Evolutionary conservation across 345 rosid species (phyloP), one percentile per base, ranked within the genome.

Genomic region (Anastatica hierochuntica): DNA sequence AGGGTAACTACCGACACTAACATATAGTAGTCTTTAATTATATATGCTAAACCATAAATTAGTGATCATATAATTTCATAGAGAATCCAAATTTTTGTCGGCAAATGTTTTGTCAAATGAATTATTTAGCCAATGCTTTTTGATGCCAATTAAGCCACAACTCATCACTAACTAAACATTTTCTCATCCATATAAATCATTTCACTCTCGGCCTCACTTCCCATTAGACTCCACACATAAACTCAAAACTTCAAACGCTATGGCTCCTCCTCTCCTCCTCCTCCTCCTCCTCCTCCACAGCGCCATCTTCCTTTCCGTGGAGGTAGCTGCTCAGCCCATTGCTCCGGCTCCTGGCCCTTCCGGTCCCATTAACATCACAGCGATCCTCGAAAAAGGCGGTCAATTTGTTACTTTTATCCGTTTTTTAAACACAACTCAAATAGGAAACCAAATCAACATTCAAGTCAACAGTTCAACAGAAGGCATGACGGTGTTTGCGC

Each of bases 401-500:
- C 92, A 84, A 58, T 90, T 57, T 81, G 64, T 67, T 33, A 67
- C 70, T 35, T 43, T 87, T 16, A 78, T 87, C 12, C 73, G 49
- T 26, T 73, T 90, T 24, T 45, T 90, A 30, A 73, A 53, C 53
- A 51, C 68, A 14, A 82, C 94, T 8, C 89, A 78, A 66, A 71
- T 67, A 0, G 78, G 53, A 3, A 69, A 12, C 63, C 96, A 90
- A 63, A 50, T 87, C 23, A 57, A 63, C 1, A 82, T 62, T 60
- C 96, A 90, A 62, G 66, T 87, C 47, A 90, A 87, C 61, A 66
- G 63, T 76, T 79, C 95, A 50, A 55, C 75, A 4, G 79, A 87
- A 23, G 96, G 96, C 15, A 60, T 87, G 70, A 90, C 98, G n/a
- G 60, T 87, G 6, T 68, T 90, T 4, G 87, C 96, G 43, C 96